Evolutionary conservation across 441 rosid genomes (phyloP).

Genomic region (Geranium incanum): DNA sequence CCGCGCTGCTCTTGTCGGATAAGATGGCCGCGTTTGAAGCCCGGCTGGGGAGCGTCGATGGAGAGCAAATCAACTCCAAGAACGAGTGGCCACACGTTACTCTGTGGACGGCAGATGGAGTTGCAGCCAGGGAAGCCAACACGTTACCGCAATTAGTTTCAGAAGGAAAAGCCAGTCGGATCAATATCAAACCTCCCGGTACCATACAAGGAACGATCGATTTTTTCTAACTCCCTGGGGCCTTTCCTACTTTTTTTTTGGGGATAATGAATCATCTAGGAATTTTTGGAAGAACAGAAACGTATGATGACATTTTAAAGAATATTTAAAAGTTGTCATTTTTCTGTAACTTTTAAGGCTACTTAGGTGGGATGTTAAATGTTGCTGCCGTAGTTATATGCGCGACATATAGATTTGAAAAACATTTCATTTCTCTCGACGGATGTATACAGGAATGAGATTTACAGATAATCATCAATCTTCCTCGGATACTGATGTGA

Average conservation of each 20-base stretch:
- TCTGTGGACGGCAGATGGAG: constrained; percentile 69
- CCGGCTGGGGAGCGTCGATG: constrained; percentile 55
- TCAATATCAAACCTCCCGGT: constrained; percentile 59
- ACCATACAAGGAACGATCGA: constrained; percentile 58
- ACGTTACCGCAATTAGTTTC: constrained; percentile 44
- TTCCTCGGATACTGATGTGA: too few species aligned
- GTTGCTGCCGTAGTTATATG: too few species aligned
- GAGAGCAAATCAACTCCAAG: constrained; percentile 48
- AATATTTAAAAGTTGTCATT: too few species aligned
- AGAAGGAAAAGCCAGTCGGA: constrained; percentile 59
- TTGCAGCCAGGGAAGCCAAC: constrained; percentile 71
- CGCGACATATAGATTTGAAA: too few species aligned
- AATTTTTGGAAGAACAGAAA: too few species aligned
- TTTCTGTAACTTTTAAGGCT: too few species aligned
- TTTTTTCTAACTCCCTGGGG: constrained; percentile 39
- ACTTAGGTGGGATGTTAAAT: too few species aligned
- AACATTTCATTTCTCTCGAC: too few species aligned
- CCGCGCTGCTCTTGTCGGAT: constrained; percentile 58
- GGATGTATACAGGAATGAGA: too few species aligned
- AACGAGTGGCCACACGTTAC: constrained; percentile 87
- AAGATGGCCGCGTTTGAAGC: constrained; percentile 76
- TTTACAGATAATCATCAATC: too few species aligned
- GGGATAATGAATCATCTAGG: neutral
- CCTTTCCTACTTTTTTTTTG: neutral
- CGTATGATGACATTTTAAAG: too few species aligned